Conservation (phyloP, 306 rosid genomes). For the Cicer pinnatifidum region DNA sequence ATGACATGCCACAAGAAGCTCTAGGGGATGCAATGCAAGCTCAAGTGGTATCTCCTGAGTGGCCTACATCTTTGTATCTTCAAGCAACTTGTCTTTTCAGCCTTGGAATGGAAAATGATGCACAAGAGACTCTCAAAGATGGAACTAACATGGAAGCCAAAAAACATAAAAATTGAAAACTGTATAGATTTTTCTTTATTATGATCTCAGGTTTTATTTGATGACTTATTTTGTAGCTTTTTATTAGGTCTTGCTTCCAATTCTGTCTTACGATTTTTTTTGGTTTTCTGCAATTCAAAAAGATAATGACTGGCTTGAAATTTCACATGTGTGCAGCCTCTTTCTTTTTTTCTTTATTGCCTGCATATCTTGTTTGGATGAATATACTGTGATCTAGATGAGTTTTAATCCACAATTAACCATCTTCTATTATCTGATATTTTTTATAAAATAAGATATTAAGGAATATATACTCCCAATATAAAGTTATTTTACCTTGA, state of each 20-base stretch:
- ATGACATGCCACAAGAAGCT: conserved; percentile 73
- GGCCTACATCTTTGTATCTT: conserved; percentile 91
- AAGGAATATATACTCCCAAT: not conserved
- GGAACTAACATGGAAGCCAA: conserved; percentile 87
- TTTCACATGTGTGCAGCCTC: conserved; percentile 17
- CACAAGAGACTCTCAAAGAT: conserved; percentile 86
- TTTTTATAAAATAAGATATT: not conserved
- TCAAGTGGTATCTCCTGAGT: conserved; percentile 85
- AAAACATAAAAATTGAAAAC: conserved; percentile 56
- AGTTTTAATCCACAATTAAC: not conserved
- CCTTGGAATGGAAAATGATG: conserved; percentile 92
- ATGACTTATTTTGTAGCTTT: conserved; percentile 35
- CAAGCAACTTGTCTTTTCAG: conserved; percentile 90
- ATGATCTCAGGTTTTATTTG: conserved; percentile 28
- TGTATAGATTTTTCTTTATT: conserved; percentile 52
- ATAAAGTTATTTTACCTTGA: not conserved
- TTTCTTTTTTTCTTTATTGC: not conserved
- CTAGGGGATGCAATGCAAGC: conserved; percentile 98
- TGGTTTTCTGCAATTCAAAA: conserved; percentile 29
- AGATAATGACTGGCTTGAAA: conserved; percentile 38
- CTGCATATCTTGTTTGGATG: conserved; percentile 12
- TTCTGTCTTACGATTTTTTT: conserved; percentile 8
- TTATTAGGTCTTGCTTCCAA: conserved; percentile 41
- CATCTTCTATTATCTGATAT: not conserved
- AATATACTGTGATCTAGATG: not conserved